Base-by-base conservation (phyloP, 768 basidiomycete species). In the Amanita pallidorosea region DNA sequence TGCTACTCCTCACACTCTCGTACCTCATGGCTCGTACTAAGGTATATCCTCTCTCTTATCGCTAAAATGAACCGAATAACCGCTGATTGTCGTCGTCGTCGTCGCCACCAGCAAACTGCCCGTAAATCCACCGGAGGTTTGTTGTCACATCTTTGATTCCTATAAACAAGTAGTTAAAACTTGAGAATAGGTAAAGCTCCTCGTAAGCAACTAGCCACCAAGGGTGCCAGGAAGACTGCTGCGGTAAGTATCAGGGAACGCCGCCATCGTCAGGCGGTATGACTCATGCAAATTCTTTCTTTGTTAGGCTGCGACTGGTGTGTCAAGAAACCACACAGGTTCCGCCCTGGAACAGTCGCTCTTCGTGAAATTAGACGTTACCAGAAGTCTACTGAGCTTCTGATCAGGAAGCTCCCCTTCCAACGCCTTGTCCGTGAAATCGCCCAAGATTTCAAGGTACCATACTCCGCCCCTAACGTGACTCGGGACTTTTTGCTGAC, bases 371-470 rank as follows among this genome's bases (percentile, higher is more conserved):
- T 97, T 62, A 77, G 95, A 65, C 80, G 93, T 69, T 96, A 97
- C 79, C 93, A 97, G 72, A 96, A 96, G 78, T 93, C 90, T 55
- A 97, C 95, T 57, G 45, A 47, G 45, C 45, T 99, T 58, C 82
- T 98, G 62, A 97, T 98, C 79, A 81, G 95, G 75, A 97, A 97
- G 84, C 88, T 98, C 56, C 95, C 95, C 59, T 97, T 97, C 92
- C 94, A 97, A 74, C 81, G 94, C 61, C 83, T 98, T 61, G 94
- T 97, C 57, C 90, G 90, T 77, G 86, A 93, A 72, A 92, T 93
- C 59, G 89, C 89, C n/a, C 89, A 92, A 70, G 90, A 90, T 69
- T 92, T 94, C 80, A 94, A 94, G 84, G 87, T 84, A 53, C 27
- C 72, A 59, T 49, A 27, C 43, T 23, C 41, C 27, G 12, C 45